Evolutionary conservation across 2,329 filamentous ascomycete genomes (phyloP).

Genomic region (Coniochaeta sp.): DNA sequence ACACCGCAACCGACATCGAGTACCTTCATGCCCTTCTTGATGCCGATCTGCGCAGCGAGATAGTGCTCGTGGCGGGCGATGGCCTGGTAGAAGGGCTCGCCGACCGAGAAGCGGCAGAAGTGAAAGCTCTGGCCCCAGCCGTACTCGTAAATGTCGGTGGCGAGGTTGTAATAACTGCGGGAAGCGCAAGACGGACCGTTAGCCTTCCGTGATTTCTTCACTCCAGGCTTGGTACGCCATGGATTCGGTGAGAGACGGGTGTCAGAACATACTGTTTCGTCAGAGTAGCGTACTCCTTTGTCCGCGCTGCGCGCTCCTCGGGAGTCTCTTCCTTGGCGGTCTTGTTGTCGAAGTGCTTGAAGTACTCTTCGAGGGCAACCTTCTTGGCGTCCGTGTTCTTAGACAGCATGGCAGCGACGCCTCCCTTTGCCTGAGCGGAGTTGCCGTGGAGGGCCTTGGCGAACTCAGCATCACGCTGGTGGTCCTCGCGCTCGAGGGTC

Average conservation of each 20-base stretch:
- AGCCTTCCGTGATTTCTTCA: conserved; percentile 7
- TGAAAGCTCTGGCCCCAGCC: conserved; percentile 97
- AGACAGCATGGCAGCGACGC: conserved; percentile 74
- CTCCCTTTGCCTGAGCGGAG: conserved; percentile 62
- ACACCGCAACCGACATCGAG: conserved; percentile 97
- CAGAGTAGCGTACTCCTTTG: conserved; percentile 84
- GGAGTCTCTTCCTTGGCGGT: conserved; percentile 68
- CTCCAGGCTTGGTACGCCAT: too few relatives aligned
- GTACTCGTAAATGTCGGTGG: conserved; percentile 94
- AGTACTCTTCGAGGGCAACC: conserved; percentile 72
- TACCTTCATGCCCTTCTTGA: conserved; percentile 81
- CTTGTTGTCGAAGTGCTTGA: conserved; percentile 84
- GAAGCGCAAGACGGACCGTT: conserved; percentile 6
- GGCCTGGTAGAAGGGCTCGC: conserved; percentile 83
- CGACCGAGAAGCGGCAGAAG: conserved; percentile 86
- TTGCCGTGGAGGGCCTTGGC: conserved; percentile 78
- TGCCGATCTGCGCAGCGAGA: conserved; percentile 80
- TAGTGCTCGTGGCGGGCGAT: conserved; percentile 98
- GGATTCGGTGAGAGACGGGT: too few relatives aligned
- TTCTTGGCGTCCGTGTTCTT: conserved; percentile 58
- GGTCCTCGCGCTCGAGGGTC: conserved; percentile 72
- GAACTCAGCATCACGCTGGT: conserved; percentile 80
- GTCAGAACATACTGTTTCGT: conserved; percentile 71
- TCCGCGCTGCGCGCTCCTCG: conserved; percentile 69
- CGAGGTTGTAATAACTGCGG: conserved; percentile 85